Base-by-base conservation (phyloP, 345 rosid species). In the Erodium maritimum region DNA sequence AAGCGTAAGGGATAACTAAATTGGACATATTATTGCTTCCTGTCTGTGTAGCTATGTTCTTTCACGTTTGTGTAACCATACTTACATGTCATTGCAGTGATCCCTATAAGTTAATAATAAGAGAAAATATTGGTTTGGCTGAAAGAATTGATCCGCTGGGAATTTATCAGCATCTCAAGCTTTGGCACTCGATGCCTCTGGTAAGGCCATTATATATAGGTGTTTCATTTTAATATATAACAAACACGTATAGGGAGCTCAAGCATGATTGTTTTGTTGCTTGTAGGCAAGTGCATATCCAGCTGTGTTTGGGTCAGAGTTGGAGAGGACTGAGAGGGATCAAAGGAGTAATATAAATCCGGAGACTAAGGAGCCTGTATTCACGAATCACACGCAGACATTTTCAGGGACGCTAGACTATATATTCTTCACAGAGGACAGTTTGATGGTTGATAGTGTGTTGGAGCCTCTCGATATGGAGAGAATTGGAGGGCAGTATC, bases 261-360 rank as follows among this genome's bases (percentile, higher is more conserved):
- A n/a, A n/a, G n/a, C n/a, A n/a, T n/a, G n/a, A n/a, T n/a, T n/a
- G n/a, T 33, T 19, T 50, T 55, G 25, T 29, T 66, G 57, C 57
- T 76, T 2, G 62, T 91, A 94, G 99, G 99, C 87, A 59, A 94
- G 97, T 76, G 97, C 99, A 19, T 94, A 94, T 69, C 90, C 97
- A 17, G 73, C 91, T 18, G 83, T 94, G 54, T 42, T 3, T 42
- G 14, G 17, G 48, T 42, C 48, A 42, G 48, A 42, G 14, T 42
- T 14, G 17, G 5, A 3, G 48, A 42, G 12, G 48, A 90, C 85
- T 19, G 91, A 77, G 60, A n/a, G n/a, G n/a, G n/a, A n/a, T n/a
- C 99, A 90, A 66, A 79, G 86, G 63, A 87, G 91, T 73, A 88
- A 82, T 80, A 78, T 94, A 84, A 96, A 90, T 76, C 76, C 91